Percentiles rank a stretch among this genome's conserved stretches.
phyloP scores from a whole-genome alignment of 768 basidiomycete genomes.

The Tulasnella sp. region DNA sequence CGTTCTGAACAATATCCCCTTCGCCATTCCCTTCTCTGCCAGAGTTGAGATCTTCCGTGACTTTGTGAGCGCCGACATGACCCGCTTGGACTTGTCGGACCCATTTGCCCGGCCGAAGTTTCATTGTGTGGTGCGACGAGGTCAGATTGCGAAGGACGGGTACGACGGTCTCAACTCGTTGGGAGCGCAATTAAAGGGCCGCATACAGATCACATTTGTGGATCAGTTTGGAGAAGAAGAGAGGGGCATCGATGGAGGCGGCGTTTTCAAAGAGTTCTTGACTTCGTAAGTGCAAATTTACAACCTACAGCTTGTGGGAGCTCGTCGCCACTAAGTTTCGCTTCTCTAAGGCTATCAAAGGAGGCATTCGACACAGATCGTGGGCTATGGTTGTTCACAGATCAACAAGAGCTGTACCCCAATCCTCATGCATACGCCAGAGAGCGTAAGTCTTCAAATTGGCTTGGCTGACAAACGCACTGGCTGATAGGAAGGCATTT shows the following conservation, averaged over 20 bases:
- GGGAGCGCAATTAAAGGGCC: slow-evolving; percentile 68
- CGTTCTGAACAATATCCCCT: slow-evolving; percentile 89
- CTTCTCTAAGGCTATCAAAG: slow-evolving; percentile 52
- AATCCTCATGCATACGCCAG: slow-evolving; percentile 87
- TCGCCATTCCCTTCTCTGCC: slow-evolving; percentile 84
- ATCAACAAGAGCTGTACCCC: slow-evolving; percentile 89
- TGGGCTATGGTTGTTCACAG: slow-evolving; percentile 85
- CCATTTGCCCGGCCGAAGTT: slow-evolving; percentile 3
- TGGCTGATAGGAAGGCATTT: background rate
- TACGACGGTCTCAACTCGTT: slow-evolving; percentile 60
- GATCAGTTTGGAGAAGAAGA: slow-evolving; percentile 81
- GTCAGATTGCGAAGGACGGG: slow-evolving; percentile 77
- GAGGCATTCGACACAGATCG: slow-evolving; percentile 93
- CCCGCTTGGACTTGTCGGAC: slow-evolving; percentile 24
- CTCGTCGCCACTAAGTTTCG: background rate
- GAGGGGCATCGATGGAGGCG: slow-evolving; percentile 94
- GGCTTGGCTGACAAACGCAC: too few species aligned
- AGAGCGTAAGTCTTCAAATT: slow-evolving; percentile 44
- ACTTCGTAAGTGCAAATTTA: slow-evolving; percentile 39
- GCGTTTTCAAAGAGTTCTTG: slow-evolving; percentile 96
- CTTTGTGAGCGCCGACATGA: slow-evolving; percentile 59
- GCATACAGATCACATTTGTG: slow-evolving; percentile 81
- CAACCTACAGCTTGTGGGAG: background rate
- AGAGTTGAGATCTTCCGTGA: slow-evolving; percentile 83
- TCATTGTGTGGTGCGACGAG: slow-evolving; percentile 45